Evolutionary conservation across 192 early-diverging fungal genomes (phyloP).

Genomic region (Mortierella claussenii): DNA sequence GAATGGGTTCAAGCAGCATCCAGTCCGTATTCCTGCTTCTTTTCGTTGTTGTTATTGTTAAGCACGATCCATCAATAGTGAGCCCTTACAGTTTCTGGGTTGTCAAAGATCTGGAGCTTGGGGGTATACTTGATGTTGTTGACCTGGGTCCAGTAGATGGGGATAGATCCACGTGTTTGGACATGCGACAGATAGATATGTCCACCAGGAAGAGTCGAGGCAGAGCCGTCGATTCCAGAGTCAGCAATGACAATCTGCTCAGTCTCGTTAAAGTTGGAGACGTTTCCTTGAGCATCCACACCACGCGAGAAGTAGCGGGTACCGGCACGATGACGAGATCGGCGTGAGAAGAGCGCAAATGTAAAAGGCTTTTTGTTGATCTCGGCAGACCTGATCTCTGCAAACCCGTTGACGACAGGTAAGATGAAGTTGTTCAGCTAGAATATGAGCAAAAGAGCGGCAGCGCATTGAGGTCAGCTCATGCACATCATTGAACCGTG

Average conservation of each 20-base stretch:
- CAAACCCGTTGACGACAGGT: conserved; percentile 92
- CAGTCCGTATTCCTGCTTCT: no score
- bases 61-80: neutral
- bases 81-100: conserved; percentile 74
- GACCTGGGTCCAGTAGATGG: conserved; percentile 93
- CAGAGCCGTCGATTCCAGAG: conserved; percentile 47
- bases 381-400: conserved; percentile 63
- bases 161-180: conserved; percentile 96
- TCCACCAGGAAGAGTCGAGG: conserved; percentile 48
- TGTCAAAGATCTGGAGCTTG: conserved; percentile 78
- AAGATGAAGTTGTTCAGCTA: conserved; percentile 85
- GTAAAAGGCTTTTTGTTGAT: conserved; percentile 78
- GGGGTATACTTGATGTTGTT: conserved; percentile 95
- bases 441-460: no score
- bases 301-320: conserved; percentile 95
- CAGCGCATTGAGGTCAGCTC: no score
- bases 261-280: conserved; percentile 98
- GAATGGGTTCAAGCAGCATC: no score
- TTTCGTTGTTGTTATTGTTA: no score
- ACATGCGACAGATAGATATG: conserved; percentile 78
- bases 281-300: conserved; percentile 90
- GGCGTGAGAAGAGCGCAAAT: conserved; percentile 86
- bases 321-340: conserved; percentile 84
- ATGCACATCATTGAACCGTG: no score
- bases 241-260: conserved; percentile 89